phyloP scores from a whole-genome alignment of 345 rosid genomes.

The Eucalyptus camaldulensis region DNA sequence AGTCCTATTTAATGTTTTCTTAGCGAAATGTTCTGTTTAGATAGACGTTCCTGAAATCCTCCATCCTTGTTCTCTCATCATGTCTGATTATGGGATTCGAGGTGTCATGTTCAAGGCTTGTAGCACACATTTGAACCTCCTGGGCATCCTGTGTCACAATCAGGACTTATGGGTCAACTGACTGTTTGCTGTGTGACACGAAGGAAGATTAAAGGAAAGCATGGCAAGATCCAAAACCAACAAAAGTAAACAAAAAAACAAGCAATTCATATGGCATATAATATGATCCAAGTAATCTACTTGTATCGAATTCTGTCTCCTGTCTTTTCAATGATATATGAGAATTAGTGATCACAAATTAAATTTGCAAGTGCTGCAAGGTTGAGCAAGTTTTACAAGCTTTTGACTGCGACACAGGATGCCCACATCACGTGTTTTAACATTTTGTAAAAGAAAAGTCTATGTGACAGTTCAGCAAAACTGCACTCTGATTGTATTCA shows the following conservation, averaged over 20 bases:
- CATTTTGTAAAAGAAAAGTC: not conserved
- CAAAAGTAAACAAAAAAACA: not conserved
- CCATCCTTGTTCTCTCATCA: not conserved
- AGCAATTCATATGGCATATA: not conserved
- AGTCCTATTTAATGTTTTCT: not conserved
- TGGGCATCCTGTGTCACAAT: not conserved
- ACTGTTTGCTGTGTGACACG: not conserved
- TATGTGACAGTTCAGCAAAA: not conserved
- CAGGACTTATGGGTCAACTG: not conserved
- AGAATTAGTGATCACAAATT: not conserved
- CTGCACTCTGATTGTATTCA: not conserved
- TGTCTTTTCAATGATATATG: not conserved
- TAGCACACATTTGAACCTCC: not conserved
- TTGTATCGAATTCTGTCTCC: not conserved
- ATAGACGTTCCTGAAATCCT: not conserved
- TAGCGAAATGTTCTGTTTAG: not conserved
- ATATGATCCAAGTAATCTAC: not conserved
- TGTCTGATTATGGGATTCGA: not conserved
- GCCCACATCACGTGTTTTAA: not conserved
- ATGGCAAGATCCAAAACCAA: not conserved
- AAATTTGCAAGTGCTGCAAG: not conserved
- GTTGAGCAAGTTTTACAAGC: not conserved
- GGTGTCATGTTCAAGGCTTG: not conserved
- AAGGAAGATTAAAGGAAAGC: not conserved
- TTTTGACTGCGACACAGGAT: not conserved